Base-by-base conservation (phyloP, 352 stramenopile genomes). In the Globisporangium radiosum region DNA sequence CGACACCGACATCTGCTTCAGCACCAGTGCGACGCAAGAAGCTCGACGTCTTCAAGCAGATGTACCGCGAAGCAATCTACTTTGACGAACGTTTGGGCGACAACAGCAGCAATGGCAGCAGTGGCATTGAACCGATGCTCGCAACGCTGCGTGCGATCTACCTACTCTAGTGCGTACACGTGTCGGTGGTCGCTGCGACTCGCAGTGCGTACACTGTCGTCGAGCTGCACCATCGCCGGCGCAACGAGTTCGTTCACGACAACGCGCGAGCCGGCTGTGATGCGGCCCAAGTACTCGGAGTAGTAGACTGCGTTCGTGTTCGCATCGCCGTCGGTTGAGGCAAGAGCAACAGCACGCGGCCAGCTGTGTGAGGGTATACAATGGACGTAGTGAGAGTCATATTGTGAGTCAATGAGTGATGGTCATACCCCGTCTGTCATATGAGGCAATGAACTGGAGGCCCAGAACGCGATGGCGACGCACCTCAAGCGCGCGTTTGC, bases 31-130 rank as follows among this genome's bases (percentile, higher is more conserved):
- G 15, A 75, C 63, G 43, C 47, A 80, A 76, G 62, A 86, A 85
- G 60, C 64, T 84, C 0, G 73, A 86, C 4, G 70, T 81, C 58
- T 94, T 89, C 64, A 94, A 94, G 71, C 68, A 72, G 37, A 92
- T 94, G 85, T 94, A 94, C 74, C 88, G 88, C 49, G 78, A 91
- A 56, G 75, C 87, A 43, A 87, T 94, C 51, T 91, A 91, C 63
- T 88, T 81, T 39, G 75, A 83, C 53, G 73, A 25, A 25, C 25
- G 25, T 25, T 25, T 25, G 25, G 25, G 69, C 40, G 76, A 70
- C 19, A 64, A 68, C 15, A 57, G 17, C 17, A 19, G 17, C 17
- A 19, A 19, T 19, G 17, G 51, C 2, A 42, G 64, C n/a, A 77
- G 66, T 17, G 76, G 66, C 44, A 73, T 87, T 43, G 66, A 76